Percentiles rank a stretch among this genome's conserved stretches.
These are phyloP conservation scores for Alternaria infectoria DNA, from an alignment of 2,329 filamentous ascomycete genomes.

Conservation along the genomic window DNA sequence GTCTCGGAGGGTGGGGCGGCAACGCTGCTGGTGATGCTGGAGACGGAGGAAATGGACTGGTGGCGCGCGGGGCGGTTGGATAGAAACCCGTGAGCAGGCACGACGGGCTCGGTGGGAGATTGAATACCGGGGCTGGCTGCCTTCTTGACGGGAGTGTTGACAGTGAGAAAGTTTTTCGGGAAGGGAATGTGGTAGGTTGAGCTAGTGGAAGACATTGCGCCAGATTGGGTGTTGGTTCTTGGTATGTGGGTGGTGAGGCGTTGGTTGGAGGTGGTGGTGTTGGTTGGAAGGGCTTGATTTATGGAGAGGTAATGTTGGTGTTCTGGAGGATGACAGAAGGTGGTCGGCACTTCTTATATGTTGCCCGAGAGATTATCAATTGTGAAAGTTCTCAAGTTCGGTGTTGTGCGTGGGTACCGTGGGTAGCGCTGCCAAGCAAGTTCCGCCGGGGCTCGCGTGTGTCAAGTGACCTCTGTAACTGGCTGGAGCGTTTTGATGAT, in stretches of 20 bases:
- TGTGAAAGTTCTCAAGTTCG: background rate
- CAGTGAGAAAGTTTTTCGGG: conserved; percentile 43
- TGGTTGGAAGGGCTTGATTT: background rate
- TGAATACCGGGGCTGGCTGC: conserved; percentile 1
- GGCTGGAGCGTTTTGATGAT: conserved; percentile 21
- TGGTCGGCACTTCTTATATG: conserved; percentile 25
- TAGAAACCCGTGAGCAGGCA: conserved; percentile 45
- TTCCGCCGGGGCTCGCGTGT: conserved; percentile 33
- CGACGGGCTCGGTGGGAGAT: conserved; percentile 28
- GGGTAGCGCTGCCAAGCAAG: conserved; percentile 25
- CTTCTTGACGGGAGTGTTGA: conserved; percentile 44
- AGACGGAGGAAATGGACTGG: conserved; percentile 38
- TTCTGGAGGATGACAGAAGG: conserved; percentile 8
- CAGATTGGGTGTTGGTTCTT: conserved; percentile 25
- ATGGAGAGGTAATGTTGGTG: conserved; percentile 7
- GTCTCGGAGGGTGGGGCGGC: conserved; percentile 19
- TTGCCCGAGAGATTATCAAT: conserved; percentile 7
- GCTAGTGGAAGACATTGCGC: conserved; percentile 44
- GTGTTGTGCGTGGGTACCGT: conserved; percentile 13
- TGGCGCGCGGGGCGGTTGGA: conserved; percentile 42
- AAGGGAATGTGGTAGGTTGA: conserved; percentile 47
- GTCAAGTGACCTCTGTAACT: conserved; percentile 33
- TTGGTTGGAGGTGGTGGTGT: conserved; percentile 3
- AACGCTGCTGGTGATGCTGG: conserved; percentile 23
- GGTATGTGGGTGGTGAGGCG: conserved; percentile 1